phyloP scores from a whole-genome alignment of 1,284 basidiomycete genomes.

The Ganoderma boninense region DNA sequence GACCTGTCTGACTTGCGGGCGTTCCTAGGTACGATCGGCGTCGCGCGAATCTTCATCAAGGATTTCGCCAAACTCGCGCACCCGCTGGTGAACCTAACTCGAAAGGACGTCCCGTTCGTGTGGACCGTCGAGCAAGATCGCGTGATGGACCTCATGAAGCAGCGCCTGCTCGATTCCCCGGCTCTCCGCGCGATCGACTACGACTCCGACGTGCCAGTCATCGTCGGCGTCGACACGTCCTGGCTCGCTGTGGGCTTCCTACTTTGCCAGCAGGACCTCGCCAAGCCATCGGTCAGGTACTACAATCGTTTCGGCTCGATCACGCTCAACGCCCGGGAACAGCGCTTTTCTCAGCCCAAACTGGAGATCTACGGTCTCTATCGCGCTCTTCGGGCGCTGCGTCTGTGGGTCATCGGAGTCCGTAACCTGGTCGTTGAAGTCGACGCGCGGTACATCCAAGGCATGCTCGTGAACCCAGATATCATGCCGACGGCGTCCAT shows the following conservation, averaged over 20 bases:
- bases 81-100: conserved; percentile 29
- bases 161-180: too few relatives aligned
- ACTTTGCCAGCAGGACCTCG: too few relatives aligned
- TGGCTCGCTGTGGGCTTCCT: too few relatives aligned
- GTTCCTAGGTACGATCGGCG: conserved; percentile 35
- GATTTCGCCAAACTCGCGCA: conserved; percentile 24
- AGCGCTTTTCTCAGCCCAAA: too few relatives aligned
- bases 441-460: conserved; percentile 50
- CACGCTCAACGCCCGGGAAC: too few relatives aligned
- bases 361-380: conserved; percentile 50
- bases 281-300: too few relatives aligned
- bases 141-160: too few relatives aligned
- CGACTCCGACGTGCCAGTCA: too few relatives aligned
- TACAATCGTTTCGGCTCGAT: too few relatives aligned
- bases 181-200: too few relatives aligned
- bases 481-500: conserved; percentile 45
- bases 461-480: conserved; percentile 53
- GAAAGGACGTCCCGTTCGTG: conserved; percentile 31
- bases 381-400: conserved; percentile 42
- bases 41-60: conserved; percentile 32
- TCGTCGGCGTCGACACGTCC: too few relatives aligned
- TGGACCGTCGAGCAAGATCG: too few relatives aligned
- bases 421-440: conserved; percentile 47
- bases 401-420: conserved; percentile 40
- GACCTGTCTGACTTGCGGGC: conserved; percentile 33